These are phyloP conservation scores for Colletotrichum euphorbiae DNA, from an alignment of 2,329 filamentous ascomycete genomes.

Conservation along the genomic window DNA sequence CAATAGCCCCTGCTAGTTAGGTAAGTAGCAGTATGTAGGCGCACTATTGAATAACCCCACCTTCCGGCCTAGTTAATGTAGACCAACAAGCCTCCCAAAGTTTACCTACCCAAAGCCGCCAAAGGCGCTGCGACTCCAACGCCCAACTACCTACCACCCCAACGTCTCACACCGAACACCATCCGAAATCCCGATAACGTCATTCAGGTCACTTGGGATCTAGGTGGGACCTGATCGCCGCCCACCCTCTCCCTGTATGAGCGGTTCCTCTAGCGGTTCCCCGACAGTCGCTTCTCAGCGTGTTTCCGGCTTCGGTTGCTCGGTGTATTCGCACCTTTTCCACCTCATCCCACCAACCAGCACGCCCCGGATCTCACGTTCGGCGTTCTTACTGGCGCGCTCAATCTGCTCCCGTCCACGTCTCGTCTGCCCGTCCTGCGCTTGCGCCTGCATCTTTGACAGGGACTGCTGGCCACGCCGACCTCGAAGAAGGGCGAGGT, in stretches of 20 bases:
- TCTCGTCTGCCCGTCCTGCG: constrained; percentile 21
- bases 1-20: too few relatives aligned
- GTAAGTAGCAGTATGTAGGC: too few relatives aligned
- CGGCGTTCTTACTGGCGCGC: constrained; percentile 24
- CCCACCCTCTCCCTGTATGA: constrained; percentile 21
- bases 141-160: background rate
- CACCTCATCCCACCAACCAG: constrained; percentile 30
- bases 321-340: background rate
- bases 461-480: constrained; percentile 6
- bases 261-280: constrained; percentile 4
- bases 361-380: constrained; percentile 7
- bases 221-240: constrained; percentile 39
- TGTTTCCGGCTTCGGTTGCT: background rate
- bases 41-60: too few relatives aligned
- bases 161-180: constrained; percentile 37
- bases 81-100: constrained; percentile 2
- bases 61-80: too few relatives aligned
- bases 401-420: constrained; percentile 22
- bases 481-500: background rate
- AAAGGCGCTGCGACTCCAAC: constrained; percentile 1
- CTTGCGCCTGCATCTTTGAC: constrained; percentile 32
- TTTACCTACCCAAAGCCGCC: background rate
- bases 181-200: constrained; percentile 39
- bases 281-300: constrained; percentile 13
- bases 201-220: constrained; percentile 39